phyloP scores from a whole-genome alignment of 139 green algal genomes.

The Pleodorina starrii region DNA sequence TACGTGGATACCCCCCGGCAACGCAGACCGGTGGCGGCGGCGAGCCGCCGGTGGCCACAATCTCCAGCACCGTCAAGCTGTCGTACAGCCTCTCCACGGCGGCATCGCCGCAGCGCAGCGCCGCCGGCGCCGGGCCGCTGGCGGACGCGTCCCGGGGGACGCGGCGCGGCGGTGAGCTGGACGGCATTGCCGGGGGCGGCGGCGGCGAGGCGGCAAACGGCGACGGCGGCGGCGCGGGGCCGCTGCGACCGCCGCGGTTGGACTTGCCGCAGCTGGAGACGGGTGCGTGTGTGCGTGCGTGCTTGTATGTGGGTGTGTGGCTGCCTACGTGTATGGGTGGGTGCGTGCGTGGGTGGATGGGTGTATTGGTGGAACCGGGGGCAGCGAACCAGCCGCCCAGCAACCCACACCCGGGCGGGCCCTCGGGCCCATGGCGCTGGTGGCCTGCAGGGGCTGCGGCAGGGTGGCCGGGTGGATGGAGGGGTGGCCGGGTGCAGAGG shows the following conservation, averaged over 20 bases:
- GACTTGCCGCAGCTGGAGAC: constrained; percentile 50
- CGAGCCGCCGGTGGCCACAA: neutral
- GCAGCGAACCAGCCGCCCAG: too few relatives aligned
- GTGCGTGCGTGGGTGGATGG: too few relatives aligned
- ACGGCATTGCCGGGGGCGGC: neutral
- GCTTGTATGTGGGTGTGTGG: too few relatives aligned
- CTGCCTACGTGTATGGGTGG: too few relatives aligned
- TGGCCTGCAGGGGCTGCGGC: too few relatives aligned
- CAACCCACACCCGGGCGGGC: too few relatives aligned
- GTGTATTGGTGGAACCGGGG: too few relatives aligned
- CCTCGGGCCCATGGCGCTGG: too few relatives aligned
- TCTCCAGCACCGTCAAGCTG: neutral
- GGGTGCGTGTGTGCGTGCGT: constrained; percentile 33
- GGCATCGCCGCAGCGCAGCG: constrained; percentile 9
- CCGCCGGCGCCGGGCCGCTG: neutral
- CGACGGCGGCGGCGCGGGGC: neutral
- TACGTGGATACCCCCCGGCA: too few relatives aligned
- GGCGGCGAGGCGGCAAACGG: neutral
- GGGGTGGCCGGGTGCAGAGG: too few relatives aligned
- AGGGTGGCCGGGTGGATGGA: too few relatives aligned
- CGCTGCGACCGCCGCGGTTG: constrained; percentile 6
- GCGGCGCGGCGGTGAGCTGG: neutral
- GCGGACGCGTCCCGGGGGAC: neutral
- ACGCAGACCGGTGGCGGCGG: neutral
- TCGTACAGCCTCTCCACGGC: neutral